Conservation (phyloP, 1,284 basidiomycete genomes). For the Pisolithus thermaeus region DNA sequence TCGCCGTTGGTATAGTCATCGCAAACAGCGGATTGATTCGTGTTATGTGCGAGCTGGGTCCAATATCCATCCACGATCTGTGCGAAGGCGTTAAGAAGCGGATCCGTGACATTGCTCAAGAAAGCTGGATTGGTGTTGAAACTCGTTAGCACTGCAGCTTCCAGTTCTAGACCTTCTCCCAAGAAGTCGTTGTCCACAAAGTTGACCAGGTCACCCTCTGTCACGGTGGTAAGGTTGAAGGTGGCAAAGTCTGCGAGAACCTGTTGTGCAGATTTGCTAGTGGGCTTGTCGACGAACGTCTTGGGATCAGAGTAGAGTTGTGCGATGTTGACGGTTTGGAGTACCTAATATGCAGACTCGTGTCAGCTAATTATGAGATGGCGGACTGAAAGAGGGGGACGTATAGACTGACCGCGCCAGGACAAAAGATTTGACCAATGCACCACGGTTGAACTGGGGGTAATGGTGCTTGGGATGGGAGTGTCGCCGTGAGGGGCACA, state of each 20-base stretch:
- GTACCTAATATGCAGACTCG: slow-evolving; percentile 40
- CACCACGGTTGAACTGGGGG: slow-evolving; percentile 78
- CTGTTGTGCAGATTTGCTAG: slow-evolving; percentile 53
- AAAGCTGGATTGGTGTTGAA: slow-evolving; percentile 67
- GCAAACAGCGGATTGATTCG: slow-evolving; percentile 70
- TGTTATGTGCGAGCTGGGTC: slow-evolving; percentile 71
- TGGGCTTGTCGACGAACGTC: slow-evolving; percentile 90
- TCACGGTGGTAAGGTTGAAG: slow-evolving; percentile 41
- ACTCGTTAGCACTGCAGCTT: slow-evolving; percentile 54
- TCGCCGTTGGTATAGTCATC: slow-evolving; percentile 36
- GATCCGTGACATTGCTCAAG: slow-evolving; percentile 66
- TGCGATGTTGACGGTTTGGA: slow-evolving; percentile 84
- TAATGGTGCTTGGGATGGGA: slow-evolving; percentile 65
- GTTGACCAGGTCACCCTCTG: slow-evolving; percentile 54
- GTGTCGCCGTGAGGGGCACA: slow-evolving; percentile 41
- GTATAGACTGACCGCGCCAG: slow-evolving; percentile 57
- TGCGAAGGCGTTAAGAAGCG: slow-evolving; percentile 68
- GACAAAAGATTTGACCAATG: slow-evolving; percentile 78
- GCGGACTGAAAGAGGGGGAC: neutral
- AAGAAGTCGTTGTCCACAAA: slow-evolving; percentile 78
- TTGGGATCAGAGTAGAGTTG: slow-evolving; percentile 77
- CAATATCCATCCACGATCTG: slow-evolving; percentile 80
- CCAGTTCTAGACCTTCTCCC: slow-evolving; percentile 82
- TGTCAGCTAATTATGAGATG: neutral
- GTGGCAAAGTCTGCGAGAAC: slow-evolving; percentile 69